A percentile compares a stretch with the other conserved stretches of the same genome.
Conservation (phyloP, 441 rosid species). For the Viola pubescens region DNA sequence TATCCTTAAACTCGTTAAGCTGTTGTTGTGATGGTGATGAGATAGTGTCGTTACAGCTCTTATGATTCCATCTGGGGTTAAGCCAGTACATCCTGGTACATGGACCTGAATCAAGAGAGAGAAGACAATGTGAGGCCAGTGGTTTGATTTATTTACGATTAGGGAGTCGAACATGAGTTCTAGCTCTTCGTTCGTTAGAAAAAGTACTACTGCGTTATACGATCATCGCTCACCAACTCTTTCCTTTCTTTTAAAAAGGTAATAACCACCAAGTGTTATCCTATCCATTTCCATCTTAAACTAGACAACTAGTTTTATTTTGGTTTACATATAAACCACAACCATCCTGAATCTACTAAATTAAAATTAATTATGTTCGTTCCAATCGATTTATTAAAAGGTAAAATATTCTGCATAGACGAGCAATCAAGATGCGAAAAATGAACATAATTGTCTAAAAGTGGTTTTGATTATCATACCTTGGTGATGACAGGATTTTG, state of each 20-base stretch:
- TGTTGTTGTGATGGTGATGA: constrained; percentile 21
- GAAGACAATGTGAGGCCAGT: neutral
- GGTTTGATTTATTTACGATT: neutral
- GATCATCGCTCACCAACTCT: neutral
- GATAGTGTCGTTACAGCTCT: constrained; percentile 41
- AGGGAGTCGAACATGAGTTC: no score
- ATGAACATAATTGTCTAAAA: neutral
- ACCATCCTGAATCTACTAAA: neutral
- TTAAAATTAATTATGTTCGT: neutral
- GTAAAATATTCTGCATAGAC: neutral
- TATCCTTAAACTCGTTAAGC: constrained; percentile 49
- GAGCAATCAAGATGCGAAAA: no score
- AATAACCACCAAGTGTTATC: constrained; percentile 4
- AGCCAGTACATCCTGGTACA: constrained; percentile 51
- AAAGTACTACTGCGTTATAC: no score
- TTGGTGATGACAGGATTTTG: constrained; percentile 48
- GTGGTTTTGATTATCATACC: constrained; percentile 29
- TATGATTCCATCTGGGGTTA: constrained; percentile 67
- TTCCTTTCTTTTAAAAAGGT: neutral
- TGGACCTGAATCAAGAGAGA: constrained; percentile 34
- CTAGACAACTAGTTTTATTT: constrained; percentile 16
- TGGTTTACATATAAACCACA: constrained; percentile 1
- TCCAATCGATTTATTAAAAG: neutral
- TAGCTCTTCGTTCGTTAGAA: no score
- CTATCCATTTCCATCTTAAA: constrained; percentile 30